Evolutionary conservation across 2,329 filamentous ascomycete genomes (phyloP).

Genomic region (Sporothrix euskadiensis): DNA sequence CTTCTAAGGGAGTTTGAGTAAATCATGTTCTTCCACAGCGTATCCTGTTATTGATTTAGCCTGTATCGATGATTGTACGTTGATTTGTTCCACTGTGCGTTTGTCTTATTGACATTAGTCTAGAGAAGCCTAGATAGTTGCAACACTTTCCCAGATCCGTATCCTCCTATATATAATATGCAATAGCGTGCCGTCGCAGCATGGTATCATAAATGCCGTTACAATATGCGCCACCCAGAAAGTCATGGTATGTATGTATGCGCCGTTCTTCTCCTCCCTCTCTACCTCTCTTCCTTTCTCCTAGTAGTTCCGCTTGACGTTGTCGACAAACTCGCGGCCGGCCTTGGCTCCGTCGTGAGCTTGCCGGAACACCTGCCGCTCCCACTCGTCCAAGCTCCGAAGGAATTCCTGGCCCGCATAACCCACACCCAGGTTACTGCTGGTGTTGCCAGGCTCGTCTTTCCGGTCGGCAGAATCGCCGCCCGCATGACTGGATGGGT

Average conservation of each 20-base stretch:
- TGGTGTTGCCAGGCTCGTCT: slow-evolving; percentile 49
- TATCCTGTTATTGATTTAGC: not conserved
- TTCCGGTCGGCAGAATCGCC: slow-evolving; percentile 54
- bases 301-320: slow-evolving; percentile 49
- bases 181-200: not conserved
- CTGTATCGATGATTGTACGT: not conserved
- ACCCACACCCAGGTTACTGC: slow-evolving; percentile 56
- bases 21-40: not conserved
- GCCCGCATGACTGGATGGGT: slow-evolving; percentile 45
- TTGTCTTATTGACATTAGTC: not conserved
- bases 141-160: not conserved
- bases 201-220: slow-evolving; percentile 11
- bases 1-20: not conserved
- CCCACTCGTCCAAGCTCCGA: slow-evolving; percentile 84
- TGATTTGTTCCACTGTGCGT: not conserved
- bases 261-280: not conserved
- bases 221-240: not conserved
- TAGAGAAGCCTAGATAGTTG: not conserved
- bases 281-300: not conserved
- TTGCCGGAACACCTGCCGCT: slow-evolving; percentile 72
- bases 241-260: not conserved
- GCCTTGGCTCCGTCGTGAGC: slow-evolving; percentile 73
- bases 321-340: slow-evolving; percentile 69
- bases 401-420: slow-evolving; percentile 78
- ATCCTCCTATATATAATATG: not conserved